These are phyloP conservation scores for Dendrobium officinale DNA, from an alignment of 106 monocot genomes.

Conservation along the genomic window DNA sequence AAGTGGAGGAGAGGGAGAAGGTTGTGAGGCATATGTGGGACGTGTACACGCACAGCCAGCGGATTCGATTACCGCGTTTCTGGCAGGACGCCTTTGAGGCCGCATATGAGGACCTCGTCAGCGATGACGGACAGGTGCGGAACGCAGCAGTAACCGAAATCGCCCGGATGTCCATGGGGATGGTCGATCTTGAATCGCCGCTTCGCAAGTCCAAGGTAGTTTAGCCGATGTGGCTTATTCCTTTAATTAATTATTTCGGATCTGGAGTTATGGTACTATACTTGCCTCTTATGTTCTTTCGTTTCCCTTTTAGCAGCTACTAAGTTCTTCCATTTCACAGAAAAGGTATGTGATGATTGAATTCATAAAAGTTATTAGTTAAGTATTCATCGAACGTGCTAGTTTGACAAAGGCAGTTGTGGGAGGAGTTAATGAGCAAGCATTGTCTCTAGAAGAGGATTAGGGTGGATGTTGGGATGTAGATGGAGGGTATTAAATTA, in stretches of 20 bases:
- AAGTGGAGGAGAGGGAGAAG: slow-evolving; percentile 95
- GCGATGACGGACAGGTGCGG: slow-evolving; percentile 35
- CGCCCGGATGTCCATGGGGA: slow-evolving; percentile 67
- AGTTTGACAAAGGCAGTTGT: no score
- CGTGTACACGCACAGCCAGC: slow-evolving; percentile 60
- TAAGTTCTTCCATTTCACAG: neutral
- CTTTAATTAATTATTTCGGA: neutral
- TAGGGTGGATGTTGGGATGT: no score
- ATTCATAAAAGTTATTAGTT: no score
- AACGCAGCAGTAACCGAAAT: slow-evolving; percentile 71
- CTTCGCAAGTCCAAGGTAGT: slow-evolving; percentile 4
- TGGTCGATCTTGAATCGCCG: slow-evolving; percentile 55
- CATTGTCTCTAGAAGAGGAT: no score
- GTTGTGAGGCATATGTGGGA: slow-evolving; percentile 92
- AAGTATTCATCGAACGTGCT: no score
- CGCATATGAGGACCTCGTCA: slow-evolving; percentile 78
- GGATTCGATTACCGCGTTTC: slow-evolving; percentile 60
- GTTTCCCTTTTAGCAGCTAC: neutral
- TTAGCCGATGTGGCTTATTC: neutral
- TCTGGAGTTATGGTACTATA: neutral
- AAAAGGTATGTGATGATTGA: neutral
- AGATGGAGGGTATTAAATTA: no score
- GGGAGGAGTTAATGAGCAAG: no score
- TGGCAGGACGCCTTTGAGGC: slow-evolving; percentile 98
- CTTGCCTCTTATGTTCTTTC: neutral